These are phyloP conservation scores for Mucor lusitanicus DNA, from an alignment of 371 early-diverging fungal species.

Conservation along the genomic window DNA sequence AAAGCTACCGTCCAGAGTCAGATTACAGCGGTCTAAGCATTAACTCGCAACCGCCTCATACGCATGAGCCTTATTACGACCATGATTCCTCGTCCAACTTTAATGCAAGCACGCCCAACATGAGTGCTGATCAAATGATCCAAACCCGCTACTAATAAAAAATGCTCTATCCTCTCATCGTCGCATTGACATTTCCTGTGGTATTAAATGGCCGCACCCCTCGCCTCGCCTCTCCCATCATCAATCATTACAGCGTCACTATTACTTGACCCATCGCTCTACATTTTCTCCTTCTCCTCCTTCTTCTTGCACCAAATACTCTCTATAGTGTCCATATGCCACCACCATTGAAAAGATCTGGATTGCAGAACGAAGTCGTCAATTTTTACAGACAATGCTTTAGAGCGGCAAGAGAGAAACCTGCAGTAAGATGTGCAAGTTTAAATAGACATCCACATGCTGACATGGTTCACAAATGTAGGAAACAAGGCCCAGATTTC, in stretches of 20 bases:
- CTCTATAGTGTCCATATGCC: conserved; percentile 17
- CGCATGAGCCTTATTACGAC: neutral
- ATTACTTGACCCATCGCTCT: neutral
- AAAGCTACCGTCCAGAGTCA: conserved; percentile 14
- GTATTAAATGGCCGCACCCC: neutral
- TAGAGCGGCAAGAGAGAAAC: conserved; percentile 59
- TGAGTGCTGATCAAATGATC: neutral
- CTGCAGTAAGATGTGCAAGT: conserved; percentile 34
- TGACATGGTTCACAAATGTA: conserved; percentile 9
- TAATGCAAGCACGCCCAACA: neutral
- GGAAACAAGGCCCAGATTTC: conserved; percentile 59
- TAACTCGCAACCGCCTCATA: neutral
- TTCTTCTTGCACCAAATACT: neutral
- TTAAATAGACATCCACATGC: neutral
- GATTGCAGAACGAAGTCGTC: conserved; percentile 61
- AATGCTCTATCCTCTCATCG: neutral
- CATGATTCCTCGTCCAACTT: neutral
- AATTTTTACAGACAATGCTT: conserved; percentile 62
- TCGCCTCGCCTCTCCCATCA: too few relatives aligned
- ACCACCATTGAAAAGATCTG: conserved; percentile 54
- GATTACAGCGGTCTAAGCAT: conserved; percentile 6
- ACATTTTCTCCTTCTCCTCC: neutral
- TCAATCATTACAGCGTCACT: neutral
- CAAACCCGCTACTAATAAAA: neutral
- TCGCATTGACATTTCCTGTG: neutral